Percentiles rank a stretch among this genome's conserved stretches.
phyloP scores from a whole-genome alignment of 345 rosid genomes.

The Euphorbia pulcherrima region DNA sequence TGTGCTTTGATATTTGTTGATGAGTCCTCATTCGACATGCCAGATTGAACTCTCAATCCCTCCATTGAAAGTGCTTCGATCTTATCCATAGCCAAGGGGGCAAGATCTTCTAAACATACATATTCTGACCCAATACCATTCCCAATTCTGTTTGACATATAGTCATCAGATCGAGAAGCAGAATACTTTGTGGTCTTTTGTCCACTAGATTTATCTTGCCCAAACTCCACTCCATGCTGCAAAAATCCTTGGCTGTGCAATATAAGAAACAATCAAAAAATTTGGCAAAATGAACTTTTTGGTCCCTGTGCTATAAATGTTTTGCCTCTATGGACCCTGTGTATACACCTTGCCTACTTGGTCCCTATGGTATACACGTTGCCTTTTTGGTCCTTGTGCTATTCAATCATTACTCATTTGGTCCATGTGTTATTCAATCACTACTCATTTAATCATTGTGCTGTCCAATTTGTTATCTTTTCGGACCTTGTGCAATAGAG shows the following conservation, averaged over 20 bases:
- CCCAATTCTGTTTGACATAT: slow-evolving; percentile 33
- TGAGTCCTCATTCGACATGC: slow-evolving; percentile 70
- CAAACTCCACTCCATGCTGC: slow-evolving; percentile 37
- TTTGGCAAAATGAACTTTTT: no score
- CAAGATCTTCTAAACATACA: slow-evolving; percentile 90
- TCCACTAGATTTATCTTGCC: slow-evolving; percentile 30
- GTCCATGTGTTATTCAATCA: no score
- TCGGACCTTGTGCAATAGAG: no score
- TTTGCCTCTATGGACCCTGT: no score
- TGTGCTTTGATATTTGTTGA: slow-evolving; percentile 67
- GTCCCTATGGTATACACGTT: no score
- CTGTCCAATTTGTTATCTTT: no score
- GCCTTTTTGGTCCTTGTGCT: no score
- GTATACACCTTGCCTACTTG: no score
- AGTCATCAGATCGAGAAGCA: slow-evolving; percentile 35
- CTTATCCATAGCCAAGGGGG: slow-evolving; percentile 96
- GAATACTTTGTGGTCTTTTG: slow-evolving; percentile 37
- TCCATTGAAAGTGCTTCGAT: slow-evolving; percentile 94
- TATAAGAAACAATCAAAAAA: slow-evolving; percentile 21
- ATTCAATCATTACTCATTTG: no score
- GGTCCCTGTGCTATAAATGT: no score
- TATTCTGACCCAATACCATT: slow-evolving; percentile 54
- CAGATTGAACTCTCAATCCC: slow-evolving; percentile 90
- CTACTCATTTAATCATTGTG: no score
- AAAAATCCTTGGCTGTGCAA: slow-evolving; percentile 43